Conservation (phyloP, 2,329 filamentous ascomycete species). For the Colletotrichum cordylinicola region DNA sequence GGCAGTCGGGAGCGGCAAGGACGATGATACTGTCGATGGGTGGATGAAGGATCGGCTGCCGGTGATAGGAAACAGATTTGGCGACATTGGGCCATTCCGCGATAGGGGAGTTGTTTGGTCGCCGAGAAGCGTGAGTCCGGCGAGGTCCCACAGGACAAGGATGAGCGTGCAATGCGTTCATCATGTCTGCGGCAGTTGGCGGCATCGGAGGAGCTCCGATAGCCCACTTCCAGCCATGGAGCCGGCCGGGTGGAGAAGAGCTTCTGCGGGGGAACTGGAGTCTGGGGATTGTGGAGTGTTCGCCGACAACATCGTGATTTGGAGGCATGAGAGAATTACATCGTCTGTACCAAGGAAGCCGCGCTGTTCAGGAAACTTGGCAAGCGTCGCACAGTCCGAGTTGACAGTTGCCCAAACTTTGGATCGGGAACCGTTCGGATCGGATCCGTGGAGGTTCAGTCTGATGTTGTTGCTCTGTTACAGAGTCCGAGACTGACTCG, state of each 20-base stretch:
- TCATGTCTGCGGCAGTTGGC: background rate
- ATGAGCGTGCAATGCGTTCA: background rate
- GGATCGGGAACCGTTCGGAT: background rate
- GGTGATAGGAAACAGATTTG: background rate
- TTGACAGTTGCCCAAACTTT: background rate
- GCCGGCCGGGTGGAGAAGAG: background rate
- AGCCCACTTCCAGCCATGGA: background rate
- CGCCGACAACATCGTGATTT: background rate
- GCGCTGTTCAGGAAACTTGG: background rate
- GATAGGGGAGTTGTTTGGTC: background rate
- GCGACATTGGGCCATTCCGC: background rate
- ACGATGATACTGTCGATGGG: background rate
- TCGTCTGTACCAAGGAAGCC: background rate
- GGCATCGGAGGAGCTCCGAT: background rate
- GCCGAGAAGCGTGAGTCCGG: background rate
- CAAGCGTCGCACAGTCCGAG: background rate
- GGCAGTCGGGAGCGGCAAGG: constrained; percentile 13
- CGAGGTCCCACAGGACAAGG: background rate
- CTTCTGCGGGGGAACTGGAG: background rate
- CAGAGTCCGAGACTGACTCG: background rate
- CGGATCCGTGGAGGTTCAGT: background rate
- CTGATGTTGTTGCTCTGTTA: background rate
- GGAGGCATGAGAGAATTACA: background rate
- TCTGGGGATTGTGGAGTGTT: background rate
- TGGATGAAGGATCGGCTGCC: background rate